These are phyloP conservation scores for Candida dajiaensis DNA, from an alignment of 805 yeast species.

Conservation along the genomic window DNA sequence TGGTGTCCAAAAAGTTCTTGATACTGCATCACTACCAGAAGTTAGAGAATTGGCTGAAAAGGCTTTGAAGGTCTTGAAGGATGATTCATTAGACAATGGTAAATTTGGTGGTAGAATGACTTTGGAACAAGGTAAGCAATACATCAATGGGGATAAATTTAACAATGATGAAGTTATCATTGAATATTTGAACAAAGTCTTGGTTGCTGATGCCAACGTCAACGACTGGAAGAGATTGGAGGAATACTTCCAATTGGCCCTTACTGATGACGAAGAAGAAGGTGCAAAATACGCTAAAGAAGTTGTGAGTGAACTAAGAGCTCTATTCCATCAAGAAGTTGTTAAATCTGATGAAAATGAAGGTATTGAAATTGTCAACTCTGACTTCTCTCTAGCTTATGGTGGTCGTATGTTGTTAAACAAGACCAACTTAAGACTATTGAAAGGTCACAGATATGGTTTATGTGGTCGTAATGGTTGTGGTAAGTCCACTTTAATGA, in stretches of 20 bases:
- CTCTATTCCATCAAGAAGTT: conserved; percentile 46
- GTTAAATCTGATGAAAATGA: conserved; percentile 61
- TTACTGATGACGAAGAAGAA: conserved; percentile 24
- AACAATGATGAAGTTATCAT: conserved; percentile 34
- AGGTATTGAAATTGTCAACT: conserved; percentile 86
- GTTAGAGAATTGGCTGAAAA: conserved; percentile 90
- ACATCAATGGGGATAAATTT: conserved; percentile 26
- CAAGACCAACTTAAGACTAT: conserved; percentile 80
- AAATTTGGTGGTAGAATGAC: conserved; percentile 72
- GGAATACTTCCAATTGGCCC: conserved; percentile 44
- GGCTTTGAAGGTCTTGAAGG: conserved; percentile 76
- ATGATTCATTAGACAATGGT: conserved; percentile 71
- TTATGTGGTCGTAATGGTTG: conserved; percentile 98
- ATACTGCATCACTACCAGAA: conserved; percentile 92
- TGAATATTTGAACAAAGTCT: conserved; percentile 45
- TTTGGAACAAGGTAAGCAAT: conserved; percentile 44
- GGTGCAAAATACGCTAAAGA: conserved; percentile 33
- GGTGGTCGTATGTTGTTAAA: conserved; percentile 96
- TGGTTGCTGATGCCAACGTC: conserved; percentile 63
- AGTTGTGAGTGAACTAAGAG: conserved; percentile 43
- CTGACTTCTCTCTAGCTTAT: conserved; percentile 93
- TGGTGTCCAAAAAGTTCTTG: conserved; percentile 83
- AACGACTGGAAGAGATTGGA: conserved; percentile 62
- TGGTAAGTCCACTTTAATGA: conserved; percentile 96
- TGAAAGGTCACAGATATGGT: conserved; percentile 96